Evolutionary conservation across 768 basidiomycete genomes (phyloP).

Genomic region (Suillus lakei): DNA sequence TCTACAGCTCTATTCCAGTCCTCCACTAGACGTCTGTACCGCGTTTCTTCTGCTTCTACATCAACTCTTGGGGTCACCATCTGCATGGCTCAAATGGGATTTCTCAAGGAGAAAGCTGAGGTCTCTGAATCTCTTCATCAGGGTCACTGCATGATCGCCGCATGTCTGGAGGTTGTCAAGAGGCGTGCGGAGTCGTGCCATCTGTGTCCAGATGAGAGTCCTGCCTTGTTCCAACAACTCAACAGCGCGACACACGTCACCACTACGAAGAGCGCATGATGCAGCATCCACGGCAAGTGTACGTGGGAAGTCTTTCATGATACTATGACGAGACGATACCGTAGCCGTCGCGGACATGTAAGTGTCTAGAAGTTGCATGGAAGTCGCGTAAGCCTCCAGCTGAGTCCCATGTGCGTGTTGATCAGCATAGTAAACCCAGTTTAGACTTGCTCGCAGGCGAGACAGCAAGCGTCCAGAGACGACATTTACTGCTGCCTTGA

Average conservation of each 20-base stretch:
- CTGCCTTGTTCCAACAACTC: not conserved
- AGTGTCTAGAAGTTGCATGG: not conserved
- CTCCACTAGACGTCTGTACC: not conserved
- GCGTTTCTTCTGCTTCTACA: not conserved
- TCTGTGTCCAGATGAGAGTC: not conserved
- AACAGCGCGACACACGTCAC: not conserved
- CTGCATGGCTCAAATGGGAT: not conserved
- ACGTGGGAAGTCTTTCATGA: not conserved
- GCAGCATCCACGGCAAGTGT: not conserved
- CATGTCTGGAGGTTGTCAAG: too few relatives aligned
- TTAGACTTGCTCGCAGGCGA: too few relatives aligned
- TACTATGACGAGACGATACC: not conserved
- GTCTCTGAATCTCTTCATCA: too few relatives aligned
- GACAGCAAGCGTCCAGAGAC: too few relatives aligned
- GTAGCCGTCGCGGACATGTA: not conserved
- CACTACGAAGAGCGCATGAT: too few relatives aligned
- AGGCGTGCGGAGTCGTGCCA: too few relatives aligned
- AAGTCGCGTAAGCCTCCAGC: not conserved
- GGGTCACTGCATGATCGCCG: too few relatives aligned
- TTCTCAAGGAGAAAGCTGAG: not conserved
- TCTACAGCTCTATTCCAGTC: conserved; percentile 18
- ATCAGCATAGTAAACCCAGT: too few relatives aligned
- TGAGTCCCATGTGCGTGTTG: not conserved
- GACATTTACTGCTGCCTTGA: too few relatives aligned
- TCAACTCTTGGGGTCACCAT: not conserved